phyloP scores from a whole-genome alignment of 2,329 filamentous ascomycete species.

The Rosellinia necatrix region DNA sequence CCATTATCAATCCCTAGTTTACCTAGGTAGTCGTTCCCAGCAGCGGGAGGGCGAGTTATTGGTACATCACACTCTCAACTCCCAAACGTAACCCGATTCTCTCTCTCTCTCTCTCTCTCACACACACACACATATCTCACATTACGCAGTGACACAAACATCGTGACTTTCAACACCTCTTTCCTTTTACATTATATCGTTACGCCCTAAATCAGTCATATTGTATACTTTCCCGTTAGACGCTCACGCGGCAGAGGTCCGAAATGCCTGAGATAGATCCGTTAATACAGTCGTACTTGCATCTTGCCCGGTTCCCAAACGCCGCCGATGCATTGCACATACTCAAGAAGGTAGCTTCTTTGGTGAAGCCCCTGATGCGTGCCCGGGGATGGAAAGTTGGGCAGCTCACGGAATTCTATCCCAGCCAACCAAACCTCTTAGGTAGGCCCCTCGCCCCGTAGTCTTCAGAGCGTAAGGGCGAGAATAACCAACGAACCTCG shows the following conservation, averaged over 20 bases:
- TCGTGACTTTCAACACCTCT: too few relatives aligned
- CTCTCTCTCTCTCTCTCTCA: too few relatives aligned
- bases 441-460: constrained; percentile 52
- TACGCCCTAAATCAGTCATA: too few relatives aligned
- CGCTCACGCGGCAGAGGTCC: neutral
- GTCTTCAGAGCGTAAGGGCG: too few relatives aligned
- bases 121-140: too few relatives aligned
- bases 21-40: too few relatives aligned
- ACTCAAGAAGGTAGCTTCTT: constrained; percentile 79
- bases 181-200: too few relatives aligned
- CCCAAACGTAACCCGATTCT: too few relatives aligned
- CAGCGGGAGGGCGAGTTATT: too few relatives aligned
- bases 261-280: constrained; percentile 52
- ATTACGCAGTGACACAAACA: too few relatives aligned
- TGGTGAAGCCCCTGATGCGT: constrained; percentile 95
- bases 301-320: constrained; percentile 52
- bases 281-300: constrained; percentile 53
- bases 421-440: constrained; percentile 71
- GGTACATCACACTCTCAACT: too few relatives aligned
- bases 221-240: neutral
- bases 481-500: constrained; percentile 1
- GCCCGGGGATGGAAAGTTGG: constrained; percentile 80
- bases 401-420: constrained; percentile 84
- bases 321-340: constrained; percentile 59
- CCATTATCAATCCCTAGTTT: neutral